A percentile compares a stretch with the other conserved stretches of the same genome.
These are phyloP conservation scores for Lichtheimia corymbifera DNA, from an alignment of 371 early-diverging fungal species.

Conservation along the genomic window DNA sequence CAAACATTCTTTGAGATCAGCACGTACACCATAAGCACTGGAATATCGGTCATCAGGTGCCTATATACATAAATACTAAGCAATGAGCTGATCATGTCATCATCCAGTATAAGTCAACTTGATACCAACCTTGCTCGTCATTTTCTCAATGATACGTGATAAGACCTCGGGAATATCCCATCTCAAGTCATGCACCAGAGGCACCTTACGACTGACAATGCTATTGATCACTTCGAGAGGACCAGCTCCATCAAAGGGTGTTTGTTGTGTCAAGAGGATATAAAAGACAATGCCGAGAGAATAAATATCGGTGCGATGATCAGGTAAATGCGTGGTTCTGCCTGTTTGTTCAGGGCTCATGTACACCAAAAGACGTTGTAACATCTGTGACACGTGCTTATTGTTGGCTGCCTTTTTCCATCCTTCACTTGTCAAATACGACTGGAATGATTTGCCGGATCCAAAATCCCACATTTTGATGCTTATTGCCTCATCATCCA, in stretches of 20 bases:
- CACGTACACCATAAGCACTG: conserved; percentile 54
- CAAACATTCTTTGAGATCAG: conserved; percentile 55
- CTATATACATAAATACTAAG: too few species aligned
- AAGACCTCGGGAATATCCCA: conserved; percentile 54
- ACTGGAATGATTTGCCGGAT: conserved; percentile 35
- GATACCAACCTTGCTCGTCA: conserved; percentile 53
- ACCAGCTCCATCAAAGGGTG: conserved; percentile 51
- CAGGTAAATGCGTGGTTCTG: conserved; percentile 55
- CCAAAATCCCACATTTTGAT: conserved; percentile 47
- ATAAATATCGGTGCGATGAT: conserved; percentile 60
- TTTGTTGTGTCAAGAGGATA: conserved; percentile 47
- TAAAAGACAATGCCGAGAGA: conserved; percentile 56
- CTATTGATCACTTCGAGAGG: conserved; percentile 57
- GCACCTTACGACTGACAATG: conserved; percentile 47
- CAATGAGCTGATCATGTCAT: not conserved
- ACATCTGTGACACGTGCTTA: conserved; percentile 23
- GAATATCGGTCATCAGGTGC: conserved; percentile 59
- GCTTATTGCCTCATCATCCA: conserved; percentile 17
- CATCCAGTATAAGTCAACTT: not conserved
- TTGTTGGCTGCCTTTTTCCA: conserved; percentile 40
- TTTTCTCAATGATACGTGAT: conserved; percentile 52
- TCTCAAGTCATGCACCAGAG: conserved; percentile 44
- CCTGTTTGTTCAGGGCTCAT: conserved; percentile 60
- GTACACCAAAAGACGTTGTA: conserved; percentile 23
- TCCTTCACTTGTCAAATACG: conserved; percentile 40